Conservation (phyloP, 1,284 basidiomycete genomes). For the Coniophora puteana region DNA sequence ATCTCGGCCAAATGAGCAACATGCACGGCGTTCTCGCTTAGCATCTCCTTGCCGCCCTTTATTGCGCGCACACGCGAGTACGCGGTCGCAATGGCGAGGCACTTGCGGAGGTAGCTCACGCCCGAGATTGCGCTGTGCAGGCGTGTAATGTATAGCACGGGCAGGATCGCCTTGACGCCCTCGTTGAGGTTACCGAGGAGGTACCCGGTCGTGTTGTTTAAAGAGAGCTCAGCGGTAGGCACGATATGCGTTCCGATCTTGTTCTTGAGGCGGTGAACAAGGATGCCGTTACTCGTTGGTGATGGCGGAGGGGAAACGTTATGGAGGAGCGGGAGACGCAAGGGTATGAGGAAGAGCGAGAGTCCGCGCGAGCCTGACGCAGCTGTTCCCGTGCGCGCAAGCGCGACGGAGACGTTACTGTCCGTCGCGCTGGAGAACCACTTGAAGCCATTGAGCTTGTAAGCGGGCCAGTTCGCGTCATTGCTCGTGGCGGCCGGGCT, state of each 20-base stretch:
- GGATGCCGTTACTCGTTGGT: conserved; percentile 63
- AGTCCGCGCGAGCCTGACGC: conserved; percentile 58
- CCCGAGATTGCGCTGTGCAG: conserved; percentile 63
- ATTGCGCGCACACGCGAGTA: conserved; percentile 60
- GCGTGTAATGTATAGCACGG: conserved; percentile 76
- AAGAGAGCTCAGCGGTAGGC: conserved; percentile 75
- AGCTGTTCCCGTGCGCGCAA: conserved; percentile 62
- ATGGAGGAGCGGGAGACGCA: conserved; percentile 51
- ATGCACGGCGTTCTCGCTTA: conserved; percentile 58
- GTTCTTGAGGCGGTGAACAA: conserved; percentile 72
- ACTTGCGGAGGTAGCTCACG: conserved; percentile 57
- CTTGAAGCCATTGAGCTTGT: conserved; percentile 68
- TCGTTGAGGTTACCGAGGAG: conserved; percentile 58
- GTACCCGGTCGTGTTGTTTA: conserved; percentile 61
- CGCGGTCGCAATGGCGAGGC: conserved; percentile 58
- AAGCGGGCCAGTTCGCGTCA: conserved; percentile 45
- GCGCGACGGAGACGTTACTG: conserved; percentile 64
- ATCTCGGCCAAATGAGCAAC: conserved; percentile 58
- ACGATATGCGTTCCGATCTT: conserved; percentile 77
- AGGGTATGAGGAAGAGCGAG: conserved; percentile 69
- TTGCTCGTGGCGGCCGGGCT: conserved; percentile 26
- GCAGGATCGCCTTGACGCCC: conserved; percentile 69
- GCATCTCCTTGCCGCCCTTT: conserved; percentile 42
- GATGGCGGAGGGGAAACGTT: conserved; percentile 37
- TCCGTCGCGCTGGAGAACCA: conserved; percentile 87